Percentiles rank a stretch among this genome's conserved stretches.
These are phyloP conservation scores for Claviceps arundinis DNA, from an alignment of 2,329 filamentous ascomycete species.

Conservation along the genomic window DNA sequence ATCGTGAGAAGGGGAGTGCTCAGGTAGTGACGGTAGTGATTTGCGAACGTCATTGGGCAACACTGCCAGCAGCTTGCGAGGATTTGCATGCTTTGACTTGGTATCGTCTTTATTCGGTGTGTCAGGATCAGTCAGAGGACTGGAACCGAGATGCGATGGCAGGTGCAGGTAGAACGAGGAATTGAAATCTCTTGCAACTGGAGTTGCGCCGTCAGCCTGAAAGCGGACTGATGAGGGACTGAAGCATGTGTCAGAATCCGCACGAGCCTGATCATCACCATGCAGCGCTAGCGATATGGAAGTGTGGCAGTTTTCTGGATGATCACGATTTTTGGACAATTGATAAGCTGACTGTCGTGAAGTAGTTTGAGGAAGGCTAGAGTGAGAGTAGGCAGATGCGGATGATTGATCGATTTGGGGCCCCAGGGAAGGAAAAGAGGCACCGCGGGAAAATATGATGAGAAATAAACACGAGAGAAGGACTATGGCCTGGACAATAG, in stretches of 20 bases:
- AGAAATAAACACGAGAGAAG: constrained; percentile 77
- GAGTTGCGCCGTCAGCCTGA: not conserved
- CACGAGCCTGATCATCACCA: not conserved
- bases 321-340: not conserved
- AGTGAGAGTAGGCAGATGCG: constrained; percentile 11
- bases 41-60: constrained; percentile 21
- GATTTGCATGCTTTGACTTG: not conserved
- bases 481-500: constrained; percentile 79
- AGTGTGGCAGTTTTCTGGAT: not conserved
- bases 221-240: not conserved
- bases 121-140: constrained; percentile 7
- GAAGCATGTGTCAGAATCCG: not conserved
- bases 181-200: constrained; percentile 6
- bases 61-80: not conserved
- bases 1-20: constrained; percentile 20
- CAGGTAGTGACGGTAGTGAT: constrained; percentile 22
- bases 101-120: constrained; percentile 4
- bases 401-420: constrained; percentile 16
- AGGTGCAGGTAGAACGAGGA: constrained; percentile 12
- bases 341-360: constrained; percentile 6
- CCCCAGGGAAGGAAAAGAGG: constrained; percentile 22
- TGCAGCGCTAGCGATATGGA: not conserved
- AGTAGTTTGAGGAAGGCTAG: constrained; percentile 9
- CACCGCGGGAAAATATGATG: constrained; percentile 61
- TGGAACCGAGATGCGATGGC: constrained; percentile 15